Conservation (phyloP, 2,329 filamentous ascomycete species). For the Parafenestella ontariensis region DNA sequence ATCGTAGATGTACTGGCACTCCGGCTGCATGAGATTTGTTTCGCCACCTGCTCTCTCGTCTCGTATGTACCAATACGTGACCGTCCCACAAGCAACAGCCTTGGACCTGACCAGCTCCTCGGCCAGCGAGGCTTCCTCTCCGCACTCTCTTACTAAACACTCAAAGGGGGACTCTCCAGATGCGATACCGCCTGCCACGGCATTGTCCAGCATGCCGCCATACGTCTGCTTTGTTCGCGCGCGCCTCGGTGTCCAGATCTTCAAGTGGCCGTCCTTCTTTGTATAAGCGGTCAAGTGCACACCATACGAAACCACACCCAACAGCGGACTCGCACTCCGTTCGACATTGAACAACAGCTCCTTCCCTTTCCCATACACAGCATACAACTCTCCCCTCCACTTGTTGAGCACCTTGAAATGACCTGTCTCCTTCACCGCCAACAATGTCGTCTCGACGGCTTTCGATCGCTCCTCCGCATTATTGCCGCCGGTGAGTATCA, state of each 20-base stretch:
- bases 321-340: conserved; percentile 50
- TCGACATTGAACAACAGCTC: conserved; percentile 53
- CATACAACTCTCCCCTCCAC: conserved; percentile 53
- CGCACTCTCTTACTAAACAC: conserved; percentile 82
- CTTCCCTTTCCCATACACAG: conserved; percentile 50
- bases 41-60: conserved; percentile 80
- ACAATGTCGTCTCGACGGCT: conserved; percentile 63
- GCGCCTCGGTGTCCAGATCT: conserved; percentile 84
- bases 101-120: conserved; percentile 70
- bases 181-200: conserved; percentile 84
- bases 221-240: conserved; percentile 84
- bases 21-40: conserved; percentile 82
- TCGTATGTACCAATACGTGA: conserved; percentile 86
- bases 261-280: conserved; percentile 59
- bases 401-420: conserved; percentile 73
- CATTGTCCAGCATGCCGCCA: conserved; percentile 91
- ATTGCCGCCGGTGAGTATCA: conserved; percentile 67
- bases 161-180: conserved; percentile 82
- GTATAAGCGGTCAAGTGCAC: conserved; percentile 53
- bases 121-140: conserved; percentile 85
- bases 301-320: conserved; percentile 54
- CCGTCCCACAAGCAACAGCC: conserved; percentile 68
- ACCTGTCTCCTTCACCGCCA: conserved; percentile 72
- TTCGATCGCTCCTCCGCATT: conserved; percentile 70
- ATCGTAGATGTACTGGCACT: conserved; percentile 92